A percentile compares a stretch with the other conserved stretches of the same genome.
phyloP scores from a whole-genome alignment of 805 yeast genomes.

The Wickerhamomyces subpelliculosus region DNA sequence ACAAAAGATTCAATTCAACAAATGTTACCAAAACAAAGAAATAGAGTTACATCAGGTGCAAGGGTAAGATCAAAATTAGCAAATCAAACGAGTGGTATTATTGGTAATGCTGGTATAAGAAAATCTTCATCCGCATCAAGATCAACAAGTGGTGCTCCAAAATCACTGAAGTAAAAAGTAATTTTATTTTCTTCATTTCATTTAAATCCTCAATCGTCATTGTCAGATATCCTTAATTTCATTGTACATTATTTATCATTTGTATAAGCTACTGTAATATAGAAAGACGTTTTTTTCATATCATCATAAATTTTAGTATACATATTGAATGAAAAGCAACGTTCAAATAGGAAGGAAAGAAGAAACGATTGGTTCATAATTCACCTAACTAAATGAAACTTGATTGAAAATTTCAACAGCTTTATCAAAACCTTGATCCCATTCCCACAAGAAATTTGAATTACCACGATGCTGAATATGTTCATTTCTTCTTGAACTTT shows the following conservation, averaged over 20 bases:
- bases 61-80: constrained; percentile 23
- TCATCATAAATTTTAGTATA: no score
- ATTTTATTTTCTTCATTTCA: background rate
- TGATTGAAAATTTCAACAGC: constrained; percentile 33
- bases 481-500: constrained; percentile 49
- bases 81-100: constrained; percentile 10
- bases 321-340: no score
- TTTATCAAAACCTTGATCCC: constrained; percentile 76
- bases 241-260: no score
- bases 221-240: no score
- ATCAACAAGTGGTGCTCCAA: constrained; percentile 18
- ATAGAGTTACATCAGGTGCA: constrained; percentile 21
- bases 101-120: constrained; percentile 22
- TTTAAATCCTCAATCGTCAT: no score
- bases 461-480: constrained; percentile 52
- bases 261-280: no score
- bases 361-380: no score
- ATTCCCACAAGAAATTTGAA: constrained; percentile 70
- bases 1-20: constrained; percentile 14
- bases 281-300: no score
- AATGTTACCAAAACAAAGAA: constrained; percentile 18
- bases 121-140: constrained; percentile 18
- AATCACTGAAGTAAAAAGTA: constrained; percentile 4
- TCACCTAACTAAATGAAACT: no score
- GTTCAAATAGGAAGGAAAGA: no score